A percentile compares a stretch with the other conserved stretches of the same genome.
Evolutionary conservation across 495 filamentous ascomycete genomes (phyloP).

Genomic region (Amniculicola lignicola): DNA sequence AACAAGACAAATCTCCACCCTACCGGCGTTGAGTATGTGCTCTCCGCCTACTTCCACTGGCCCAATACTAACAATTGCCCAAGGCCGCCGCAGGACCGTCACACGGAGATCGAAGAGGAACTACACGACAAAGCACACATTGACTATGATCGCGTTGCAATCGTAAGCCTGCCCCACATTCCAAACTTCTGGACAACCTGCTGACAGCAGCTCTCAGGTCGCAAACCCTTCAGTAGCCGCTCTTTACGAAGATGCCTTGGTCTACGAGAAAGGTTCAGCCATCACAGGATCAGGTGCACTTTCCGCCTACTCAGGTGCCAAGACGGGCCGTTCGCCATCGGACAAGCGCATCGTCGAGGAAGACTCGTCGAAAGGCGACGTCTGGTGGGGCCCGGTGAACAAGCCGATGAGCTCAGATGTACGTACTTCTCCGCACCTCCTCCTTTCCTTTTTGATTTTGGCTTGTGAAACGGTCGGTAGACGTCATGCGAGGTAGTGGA

Average conservation of each 20-base stretch:
- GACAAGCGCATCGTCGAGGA: slow-evolving; percentile 98
- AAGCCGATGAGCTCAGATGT: slow-evolving; percentile 98
- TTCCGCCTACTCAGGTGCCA: slow-evolving; percentile 95
- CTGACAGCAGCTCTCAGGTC: slow-evolving; percentile 55
- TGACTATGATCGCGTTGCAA: slow-evolving; percentile 97
- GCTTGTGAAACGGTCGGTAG: slow-evolving; percentile 17
- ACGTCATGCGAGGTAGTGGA: slow-evolving; percentile 27
- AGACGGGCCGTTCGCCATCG: slow-evolving; percentile 92
- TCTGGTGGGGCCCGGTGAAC: slow-evolving; percentile 99
- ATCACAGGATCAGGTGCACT: slow-evolving; percentile 93
- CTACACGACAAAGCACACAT: slow-evolving; percentile 98
- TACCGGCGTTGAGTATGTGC: slow-evolving; percentile 79
- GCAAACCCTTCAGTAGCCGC: slow-evolving; percentile 88
- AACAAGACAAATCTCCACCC: slow-evolving; percentile 91
- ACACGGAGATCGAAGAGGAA: slow-evolving; percentile 96
- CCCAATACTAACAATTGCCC: slow-evolving; percentile 12
- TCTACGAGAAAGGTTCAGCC: slow-evolving; percentile 96
- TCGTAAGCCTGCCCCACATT: slow-evolving; percentile 57
- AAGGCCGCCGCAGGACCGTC: slow-evolving; percentile 56
- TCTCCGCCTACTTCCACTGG: slow-evolving; percentile 12
- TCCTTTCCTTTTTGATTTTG: slow-evolving; percentile 4
- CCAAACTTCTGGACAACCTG: background rate
- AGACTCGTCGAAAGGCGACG: slow-evolving; percentile 76
- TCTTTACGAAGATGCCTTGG: slow-evolving; percentile 97
- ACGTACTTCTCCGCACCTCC: slow-evolving; percentile 47